Base-by-base conservation (phyloP, 805 yeast species). In the Saitoella complicata region DNA sequence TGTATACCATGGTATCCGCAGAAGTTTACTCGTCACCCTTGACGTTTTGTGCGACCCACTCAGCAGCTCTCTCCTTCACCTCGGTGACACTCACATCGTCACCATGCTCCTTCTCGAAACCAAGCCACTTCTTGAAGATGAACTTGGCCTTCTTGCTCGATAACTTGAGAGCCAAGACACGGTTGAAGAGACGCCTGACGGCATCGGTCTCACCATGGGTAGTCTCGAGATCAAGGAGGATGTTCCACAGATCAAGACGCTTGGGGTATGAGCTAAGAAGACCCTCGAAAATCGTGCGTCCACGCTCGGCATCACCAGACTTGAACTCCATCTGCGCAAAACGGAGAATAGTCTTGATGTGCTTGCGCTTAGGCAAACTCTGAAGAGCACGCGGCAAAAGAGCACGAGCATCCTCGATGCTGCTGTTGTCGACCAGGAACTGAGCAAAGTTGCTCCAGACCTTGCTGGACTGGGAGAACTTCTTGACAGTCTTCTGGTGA, bases 191-290 rank as follows among this genome's bases (percentile, higher is more conserved):
- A 12, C 74, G 80, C 57, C 79, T 88, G 35, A 77, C 80, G 60
- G 75, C 78, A 52, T 66, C 65, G 62, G 77, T 78, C 43, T 76
- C 80, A 7, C 53, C 73, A 31, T 63, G 58, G 63, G 84, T 86
- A 55, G 84, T 78, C 62, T 88, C 97, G 61, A 84, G 94, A 61
- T 88, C 98, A 51, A 88, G 73, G 63, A 86, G 88, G 37, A 88
- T 94, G 57, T 82, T 87, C 97, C 97, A 88, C 49, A 88, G 63
- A 62, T 88, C 98, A 49, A 84, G 74, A 65, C 94, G 76, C 70
- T 85, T 85, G 44, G 95, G 91, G 41, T 82, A 88, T 58, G 87
- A 91, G 29, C 88, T 74, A 44, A 88, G 62, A 51, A 88, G 72
- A 47, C 96, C 97, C 66, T 88, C 97, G 57, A 88, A 84, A 53